Evolutionary conservation across 2,329 filamentous ascomycete genomes (phyloP).

Genomic region (Hyphodiscus sp.): DNA sequence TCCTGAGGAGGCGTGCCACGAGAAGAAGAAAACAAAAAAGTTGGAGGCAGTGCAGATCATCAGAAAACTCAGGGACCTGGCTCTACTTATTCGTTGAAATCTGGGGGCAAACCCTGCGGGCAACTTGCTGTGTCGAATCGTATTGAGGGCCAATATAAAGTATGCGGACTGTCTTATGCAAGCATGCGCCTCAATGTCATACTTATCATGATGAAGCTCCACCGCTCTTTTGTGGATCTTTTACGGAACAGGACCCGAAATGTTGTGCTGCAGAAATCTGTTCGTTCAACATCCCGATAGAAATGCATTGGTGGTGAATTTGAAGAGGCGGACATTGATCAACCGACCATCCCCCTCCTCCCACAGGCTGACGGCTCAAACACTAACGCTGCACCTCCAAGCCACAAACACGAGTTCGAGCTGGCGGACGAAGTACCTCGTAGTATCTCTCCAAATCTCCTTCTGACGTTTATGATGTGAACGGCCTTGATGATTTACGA

Average conservation of each 20-base stretch:
- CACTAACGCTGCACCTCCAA: constrained; percentile 3
- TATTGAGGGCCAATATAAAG: neutral
- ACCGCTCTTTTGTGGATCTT: constrained; percentile 16
- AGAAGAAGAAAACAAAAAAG: neutral
- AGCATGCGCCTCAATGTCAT: neutral
- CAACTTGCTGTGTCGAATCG: neutral
- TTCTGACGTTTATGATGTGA: constrained; percentile 1
- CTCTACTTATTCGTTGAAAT: constrained; percentile 16
- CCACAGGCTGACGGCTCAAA: neutral
- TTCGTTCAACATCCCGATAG: neutral
- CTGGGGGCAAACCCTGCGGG: constrained; percentile 3
- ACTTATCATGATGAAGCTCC: constrained; percentile 5
- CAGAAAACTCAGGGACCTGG: constrained; percentile 16
- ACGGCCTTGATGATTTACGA: constrained; percentile 1
- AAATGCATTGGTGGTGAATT: neutral
- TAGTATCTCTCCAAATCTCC: neutral
- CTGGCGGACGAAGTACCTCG: neutral
- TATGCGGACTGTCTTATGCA: constrained; percentile 6
- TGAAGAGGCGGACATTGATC: neutral
- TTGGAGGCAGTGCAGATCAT: constrained; percentile 16
- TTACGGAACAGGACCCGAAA: neutral
- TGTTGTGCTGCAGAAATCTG: neutral
- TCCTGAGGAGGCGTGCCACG: neutral
- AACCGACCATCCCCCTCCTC: neutral
- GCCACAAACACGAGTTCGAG: constrained; percentile 7